Evolutionary conservation across 352 stramenopile genomes (phyloP), one percentile per base, ranked within the genome.

Genomic region (Pythium dissotocum): DNA sequence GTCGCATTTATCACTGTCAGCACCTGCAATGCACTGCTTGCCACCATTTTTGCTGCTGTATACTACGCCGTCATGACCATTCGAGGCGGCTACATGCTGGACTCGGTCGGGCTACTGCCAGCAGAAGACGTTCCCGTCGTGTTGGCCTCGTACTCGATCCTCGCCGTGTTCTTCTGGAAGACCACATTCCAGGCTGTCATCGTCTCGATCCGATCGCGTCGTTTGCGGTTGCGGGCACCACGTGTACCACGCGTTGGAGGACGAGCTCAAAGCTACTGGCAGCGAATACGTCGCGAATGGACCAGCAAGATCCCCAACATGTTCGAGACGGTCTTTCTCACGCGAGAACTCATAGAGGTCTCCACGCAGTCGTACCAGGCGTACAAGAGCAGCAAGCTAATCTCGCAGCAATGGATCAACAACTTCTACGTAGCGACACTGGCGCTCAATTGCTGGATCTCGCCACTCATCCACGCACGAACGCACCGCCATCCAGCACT

Each of bases 361-460:
- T 33, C 32, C 9, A 54, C 53, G 52, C 61, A 74, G 58, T 54
- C 61, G 18, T 74, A 66, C 44, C 61, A 74, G 38, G 67, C 58
- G 12, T 74, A 74, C 61, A 74, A 70, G 58, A 58, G 56, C 49
- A 74, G 61, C 42, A 46, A 21, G 14, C 44, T 70, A 3, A 61
- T 70, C 24, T 59, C 61, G 5, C 4, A 48, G 38, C 21, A 12
- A 7, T 70, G 49, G 61, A 74, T 70, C 55, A 74, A 74, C 58
- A 24, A 65, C 12, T 63, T 70, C 66, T 61, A 67, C 65, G 63
- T 71, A 7, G 35, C 14, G 12, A 49, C 28, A 33, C 26, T 75
- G 18, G 48, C 24, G 0, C 4, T 57, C 58, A 75, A 75, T 48
- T 75, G 69, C 63, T 75, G 69, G 69, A n/a, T 59, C 53, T 32